Evolutionary conservation across 169 alveolate genomes (phyloP), one percentile per base, ranked within the genome.

Genomic region (Plasmodium gonderi): DNA sequence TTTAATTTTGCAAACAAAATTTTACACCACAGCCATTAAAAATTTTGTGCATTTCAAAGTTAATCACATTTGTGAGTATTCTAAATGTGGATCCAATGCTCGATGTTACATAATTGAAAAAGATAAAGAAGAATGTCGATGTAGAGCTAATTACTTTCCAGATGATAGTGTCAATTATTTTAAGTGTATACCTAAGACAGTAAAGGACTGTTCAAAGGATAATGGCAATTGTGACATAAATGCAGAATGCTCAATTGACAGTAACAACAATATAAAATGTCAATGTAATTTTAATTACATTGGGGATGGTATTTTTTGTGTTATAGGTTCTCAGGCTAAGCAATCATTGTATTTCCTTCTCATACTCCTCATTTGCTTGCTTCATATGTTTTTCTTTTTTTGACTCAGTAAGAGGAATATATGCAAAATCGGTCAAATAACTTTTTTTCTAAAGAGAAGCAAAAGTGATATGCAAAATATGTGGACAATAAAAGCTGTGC

Each of bases 241-340:
- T 76, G 93, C 93, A n/a, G 80, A 49, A 17, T 87, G 93, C 38
- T 54, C 93, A 40, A 77, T 44, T 60, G 79, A 40, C 31, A 33
- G 51, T 14, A 29, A 64, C 9, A 51, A n/a, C 3, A 12, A 33
- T 36, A 77, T 87, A 33, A 87, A 54, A 42, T 87, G 93, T 36
- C 90, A 87, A n/a, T 87, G 93, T 76, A 11, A 20, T 2, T 17
- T 29, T 23, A 2, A 8, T 76, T 87, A 38, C 45, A 38, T 87
- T 87, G 93, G 93, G 65, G 93, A 87, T 76, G 93, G 93, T 12
- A 77, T 76, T 23, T 87, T 87, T 67, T 87, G 93, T 29, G 93
- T 87, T 36, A 36, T 29, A 20, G 47, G 54, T 23, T 87, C 80
- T 12, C 89, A 87, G 26, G 33, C 11, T 3, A 83, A 42, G 45